Percentiles rank a stretch among this genome's conserved stretches.
phyloP scores from a whole-genome alignment of 139 green algal genomes.

The Chlorella sp. region DNA sequence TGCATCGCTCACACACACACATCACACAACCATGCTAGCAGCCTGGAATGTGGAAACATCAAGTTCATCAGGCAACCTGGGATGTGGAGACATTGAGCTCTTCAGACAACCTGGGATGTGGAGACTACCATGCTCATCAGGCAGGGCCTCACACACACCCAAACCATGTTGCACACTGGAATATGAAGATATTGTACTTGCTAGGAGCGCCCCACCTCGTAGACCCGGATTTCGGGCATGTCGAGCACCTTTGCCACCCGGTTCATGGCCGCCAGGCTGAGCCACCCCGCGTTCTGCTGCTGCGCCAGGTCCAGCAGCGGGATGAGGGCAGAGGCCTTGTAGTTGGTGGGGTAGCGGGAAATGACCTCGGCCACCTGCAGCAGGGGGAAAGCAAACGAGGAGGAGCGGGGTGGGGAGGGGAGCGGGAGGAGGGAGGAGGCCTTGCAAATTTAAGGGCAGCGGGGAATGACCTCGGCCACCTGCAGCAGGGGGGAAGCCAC shows the following conservation, averaged over 20 bases:
- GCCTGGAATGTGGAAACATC: no score
- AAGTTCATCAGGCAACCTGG: no score
- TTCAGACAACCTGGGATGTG: no score
- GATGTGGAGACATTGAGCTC: no score
- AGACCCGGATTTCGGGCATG: constrained; percentile 94
- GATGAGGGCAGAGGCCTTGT: constrained; percentile 94
- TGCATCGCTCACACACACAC: no score
- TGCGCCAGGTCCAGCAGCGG: constrained; percentile 97
- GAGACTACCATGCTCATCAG: no score
- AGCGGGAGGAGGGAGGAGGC: constrained; percentile 91
- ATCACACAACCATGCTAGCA: no score
- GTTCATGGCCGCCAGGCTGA: constrained; percentile 94
- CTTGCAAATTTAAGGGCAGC: constrained; percentile 98
- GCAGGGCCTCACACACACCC: no score
- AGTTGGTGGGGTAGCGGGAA: constrained; percentile 93
- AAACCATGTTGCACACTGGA: no score
- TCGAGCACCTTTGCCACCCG: constrained; percentile 85
- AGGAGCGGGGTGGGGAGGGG: neutral
- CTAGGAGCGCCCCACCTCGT: constrained; percentile 67
- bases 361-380: constrained; percentile 78
- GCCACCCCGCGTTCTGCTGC: constrained; percentile 95
- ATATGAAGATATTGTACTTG: no score
- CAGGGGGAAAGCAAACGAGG: no score
- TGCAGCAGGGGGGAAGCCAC: no score
- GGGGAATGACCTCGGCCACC: constrained; percentile 79